Evolutionary conservation across 495 filamentous ascomycete genomes (phyloP), one percentile per base, ranked within the genome.

Genomic region (Pyronema omphalodes): DNA sequence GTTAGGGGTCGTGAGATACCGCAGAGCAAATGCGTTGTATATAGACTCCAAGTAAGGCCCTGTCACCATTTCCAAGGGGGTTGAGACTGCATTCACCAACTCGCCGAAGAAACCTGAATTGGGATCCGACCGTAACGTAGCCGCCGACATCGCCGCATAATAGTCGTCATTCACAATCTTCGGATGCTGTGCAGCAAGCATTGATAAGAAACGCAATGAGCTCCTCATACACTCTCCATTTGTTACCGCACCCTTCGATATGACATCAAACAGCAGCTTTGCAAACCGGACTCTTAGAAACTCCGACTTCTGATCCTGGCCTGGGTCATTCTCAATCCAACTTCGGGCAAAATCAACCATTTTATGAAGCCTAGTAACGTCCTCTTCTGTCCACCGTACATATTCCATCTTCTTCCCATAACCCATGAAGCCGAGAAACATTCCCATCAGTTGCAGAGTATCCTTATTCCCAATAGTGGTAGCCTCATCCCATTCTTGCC

Each of bases 401-500:
- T 34, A 44, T 41, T 60, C 43, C 45, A 36, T 36, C 48, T 57
- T 35, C 56, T 54, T 49, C 23, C 52, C 33, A 44, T 34, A 63
- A 50, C 58, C 65, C 19, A 36, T 46, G 37, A 70, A 69, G 12
- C 54, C 59, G 18, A 70, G 45, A 40, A 71, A 56, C 23, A 71
- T 55, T 18, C 57, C 43, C 8, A 60, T 44, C 17, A 1, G 47
- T 35, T 23, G 1, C 8, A 34, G 44, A 11, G 44, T 33, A 29
- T 51, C n/a, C 11, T 36, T 36, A 3, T 9, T 33, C 14, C 36
- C 6, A 12, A 12, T 3, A 11, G 23, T 29, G 7, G 52, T 55
- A 49, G 58, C 55, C 36, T 68, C 58, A 67, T 95, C 88, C 76
- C 86, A 88, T 55, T 78, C 73, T 45, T 68, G 62, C 60, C 86